Percentiles rank a stretch among this genome's conserved stretches.
phyloP scores from a whole-genome alignment of 768 basidiomycete species.

The Xerocomellus intermedius region DNA sequence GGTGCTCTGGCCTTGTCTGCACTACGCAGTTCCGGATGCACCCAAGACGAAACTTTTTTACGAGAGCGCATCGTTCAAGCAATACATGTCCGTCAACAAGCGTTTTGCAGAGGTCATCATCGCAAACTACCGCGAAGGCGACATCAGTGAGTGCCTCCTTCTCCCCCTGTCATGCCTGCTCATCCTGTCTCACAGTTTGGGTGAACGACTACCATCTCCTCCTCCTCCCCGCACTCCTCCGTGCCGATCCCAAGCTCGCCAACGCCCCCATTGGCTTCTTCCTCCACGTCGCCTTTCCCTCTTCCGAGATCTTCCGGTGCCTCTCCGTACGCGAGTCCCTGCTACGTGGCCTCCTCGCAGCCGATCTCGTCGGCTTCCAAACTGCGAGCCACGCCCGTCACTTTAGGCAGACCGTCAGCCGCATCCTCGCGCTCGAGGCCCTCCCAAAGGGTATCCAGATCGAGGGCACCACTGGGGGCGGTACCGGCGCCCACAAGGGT shows the following conservation, averaged over 20 bases:
- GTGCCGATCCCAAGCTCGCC: constrained; percentile 51
- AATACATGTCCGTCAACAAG: constrained; percentile 88
- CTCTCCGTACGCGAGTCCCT: constrained; percentile 76
- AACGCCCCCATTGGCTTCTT: constrained; percentile 75
- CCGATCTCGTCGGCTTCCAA: constrained; percentile 93
- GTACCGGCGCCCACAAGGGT: constrained; percentile 27
- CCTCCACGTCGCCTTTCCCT: constrained; percentile 95
- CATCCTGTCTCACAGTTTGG: constrained; percentile 47
- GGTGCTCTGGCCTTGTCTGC: constrained; percentile 86
- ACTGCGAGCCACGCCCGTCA: constrained; percentile 81
- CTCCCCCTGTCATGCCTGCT: constrained; percentile 3
- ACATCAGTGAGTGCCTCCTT: constrained; percentile 53
- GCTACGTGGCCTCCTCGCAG: constrained; percentile 83
- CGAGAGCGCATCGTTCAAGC: constrained; percentile 76
- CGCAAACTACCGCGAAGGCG: constrained; percentile 79
- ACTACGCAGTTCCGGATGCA: constrained; percentile 85
- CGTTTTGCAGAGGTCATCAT: constrained; percentile 87
- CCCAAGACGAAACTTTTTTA: constrained; percentile 82
- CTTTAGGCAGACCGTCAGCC: constrained; percentile 80
- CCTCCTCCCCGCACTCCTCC: constrained; percentile 84
- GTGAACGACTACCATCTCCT: constrained; percentile 97
- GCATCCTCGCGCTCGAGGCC: constrained; percentile 79
- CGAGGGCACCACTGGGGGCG: constrained; percentile 19
- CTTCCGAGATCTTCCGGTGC: constrained; percentile 93
- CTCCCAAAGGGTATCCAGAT: constrained; percentile 81